Evolutionary conservation across 768 basidiomycete species (phyloP).

Genomic region (Phanerodontia chrysosporium): DNA sequence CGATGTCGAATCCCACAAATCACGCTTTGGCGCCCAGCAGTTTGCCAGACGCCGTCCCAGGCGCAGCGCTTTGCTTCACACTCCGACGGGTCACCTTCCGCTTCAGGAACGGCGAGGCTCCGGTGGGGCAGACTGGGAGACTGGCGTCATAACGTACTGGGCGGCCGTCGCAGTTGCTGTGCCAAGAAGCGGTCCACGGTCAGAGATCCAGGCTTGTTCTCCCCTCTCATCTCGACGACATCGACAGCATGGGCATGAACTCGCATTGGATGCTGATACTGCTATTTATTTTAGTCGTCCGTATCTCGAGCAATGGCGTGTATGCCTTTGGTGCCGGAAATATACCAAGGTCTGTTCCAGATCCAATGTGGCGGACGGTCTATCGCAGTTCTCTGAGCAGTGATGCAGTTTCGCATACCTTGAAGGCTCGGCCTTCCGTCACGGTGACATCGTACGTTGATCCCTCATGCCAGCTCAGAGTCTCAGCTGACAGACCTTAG

Average conservation of each 20-base stretch:
- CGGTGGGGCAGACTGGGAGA: background rate
- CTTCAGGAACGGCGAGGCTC: no score
- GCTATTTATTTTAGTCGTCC: constrained; percentile 51
- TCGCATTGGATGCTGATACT: constrained; percentile 28
- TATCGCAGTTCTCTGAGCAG: background rate
- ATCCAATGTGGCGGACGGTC: background rate
- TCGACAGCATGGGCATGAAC: constrained; percentile 15
- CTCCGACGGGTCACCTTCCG: no score
- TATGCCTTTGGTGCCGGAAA: constrained; percentile 83
- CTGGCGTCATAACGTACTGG: background rate
- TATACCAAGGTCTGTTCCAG: constrained; percentile 51
- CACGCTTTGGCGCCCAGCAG: constrained; percentile 6
- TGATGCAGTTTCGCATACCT: constrained; percentile 70
- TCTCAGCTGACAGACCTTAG: constrained; percentile 34
- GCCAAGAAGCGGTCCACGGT: background rate
- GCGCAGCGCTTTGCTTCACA: background rate
- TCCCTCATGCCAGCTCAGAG: constrained; percentile 3
- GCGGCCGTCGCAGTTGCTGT: background rate
- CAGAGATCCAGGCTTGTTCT: background rate
- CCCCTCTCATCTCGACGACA: background rate
- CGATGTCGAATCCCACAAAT: constrained; percentile 21
- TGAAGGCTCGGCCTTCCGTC: constrained; percentile 81
- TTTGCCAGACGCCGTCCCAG: constrained; percentile 9
- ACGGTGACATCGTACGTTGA: constrained; percentile 73
- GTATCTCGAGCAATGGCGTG: constrained; percentile 53